phyloP scores from a whole-genome alignment of 106 monocot genomes.

The Allium fistulosum region DNA sequence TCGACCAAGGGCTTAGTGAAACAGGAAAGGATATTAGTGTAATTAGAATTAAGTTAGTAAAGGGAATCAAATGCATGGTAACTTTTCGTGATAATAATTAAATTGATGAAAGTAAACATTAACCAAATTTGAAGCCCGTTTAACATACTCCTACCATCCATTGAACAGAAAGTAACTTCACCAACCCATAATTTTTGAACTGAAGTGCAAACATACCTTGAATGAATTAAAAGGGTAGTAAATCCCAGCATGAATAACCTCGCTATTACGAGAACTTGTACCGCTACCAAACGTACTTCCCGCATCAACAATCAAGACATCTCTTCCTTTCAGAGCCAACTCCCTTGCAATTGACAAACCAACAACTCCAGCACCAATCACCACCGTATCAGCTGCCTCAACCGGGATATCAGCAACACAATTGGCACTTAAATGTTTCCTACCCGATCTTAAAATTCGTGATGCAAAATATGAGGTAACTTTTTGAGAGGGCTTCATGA shows the following conservation, averaged over 20 bases:
- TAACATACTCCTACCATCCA: too few relatives aligned
- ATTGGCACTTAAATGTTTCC: too few relatives aligned
- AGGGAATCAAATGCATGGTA: too few relatives aligned
- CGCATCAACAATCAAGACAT: constrained; percentile 77
- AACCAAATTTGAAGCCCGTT: too few relatives aligned
- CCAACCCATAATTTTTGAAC: neutral
- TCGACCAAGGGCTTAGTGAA: too few relatives aligned
- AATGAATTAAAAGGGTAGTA: constrained; percentile 60
- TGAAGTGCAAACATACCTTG: constrained; percentile 37
- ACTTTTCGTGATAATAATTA: too few relatives aligned
- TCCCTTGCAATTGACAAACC: constrained; percentile 4
- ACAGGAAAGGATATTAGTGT: too few relatives aligned
- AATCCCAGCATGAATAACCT: constrained; percentile 94
- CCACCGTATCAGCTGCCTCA: constrained; percentile 1
- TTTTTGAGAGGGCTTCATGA: too few relatives aligned
- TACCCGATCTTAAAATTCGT: too few relatives aligned
- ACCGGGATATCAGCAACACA: constrained; percentile 9
- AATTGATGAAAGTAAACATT: too few relatives aligned
- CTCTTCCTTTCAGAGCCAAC: constrained; percentile 17
- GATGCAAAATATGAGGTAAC: too few relatives aligned
- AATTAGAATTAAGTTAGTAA: too few relatives aligned
- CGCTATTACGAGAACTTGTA: constrained; percentile 93
- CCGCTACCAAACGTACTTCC: constrained; percentile 80
- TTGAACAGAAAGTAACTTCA: neutral
- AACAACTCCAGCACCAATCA: constrained; percentile 2